Evolutionary conservation across 352 stramenopile species (phyloP).

Genomic region (Phytophthora tubulina): DNA sequence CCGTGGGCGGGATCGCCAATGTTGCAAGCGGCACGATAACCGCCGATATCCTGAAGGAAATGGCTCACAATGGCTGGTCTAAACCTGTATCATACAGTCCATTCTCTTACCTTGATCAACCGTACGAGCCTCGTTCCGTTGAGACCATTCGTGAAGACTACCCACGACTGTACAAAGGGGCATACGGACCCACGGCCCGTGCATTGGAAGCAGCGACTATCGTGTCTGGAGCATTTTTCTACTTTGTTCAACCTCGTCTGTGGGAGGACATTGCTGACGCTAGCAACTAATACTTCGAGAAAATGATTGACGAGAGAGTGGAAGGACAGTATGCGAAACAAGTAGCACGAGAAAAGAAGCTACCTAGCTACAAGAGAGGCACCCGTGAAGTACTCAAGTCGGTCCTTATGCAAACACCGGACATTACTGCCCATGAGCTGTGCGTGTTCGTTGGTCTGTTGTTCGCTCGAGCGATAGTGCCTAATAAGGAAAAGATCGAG

Average conservation of each 20-base stretch:
- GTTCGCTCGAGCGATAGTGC: neutral
- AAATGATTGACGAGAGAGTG: slow-evolving; percentile 1
- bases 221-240: slow-evolving; percentile 2
- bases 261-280: slow-evolving; percentile 6
- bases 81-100: slow-evolving; percentile 7
- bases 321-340: neutral
- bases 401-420: neutral
- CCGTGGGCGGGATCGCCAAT: neutral
- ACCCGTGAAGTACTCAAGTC: neutral
- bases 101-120: slow-evolving; percentile 1
- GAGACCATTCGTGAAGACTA: neutral
- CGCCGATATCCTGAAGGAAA: slow-evolving; percentile 1
- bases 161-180: neutral
- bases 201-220: neutral
- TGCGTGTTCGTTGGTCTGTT: slow-evolving; percentile 3
- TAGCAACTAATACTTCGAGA: slow-evolving; percentile 5
- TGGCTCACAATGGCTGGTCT: neutral
- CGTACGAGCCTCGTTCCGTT: neutral
- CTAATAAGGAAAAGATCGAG: slow-evolving; percentile 4
- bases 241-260: neutral
- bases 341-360: neutral
- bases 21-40: neutral
- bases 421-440: neutral
- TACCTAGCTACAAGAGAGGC: neutral
- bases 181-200: neutral